Percentiles rank a stretch among this genome's conserved stretches.
Evolutionary conservation across 2,329 filamentous ascomycete genomes (phyloP).

Genomic region (Pseudopithomyces maydicus): DNA sequence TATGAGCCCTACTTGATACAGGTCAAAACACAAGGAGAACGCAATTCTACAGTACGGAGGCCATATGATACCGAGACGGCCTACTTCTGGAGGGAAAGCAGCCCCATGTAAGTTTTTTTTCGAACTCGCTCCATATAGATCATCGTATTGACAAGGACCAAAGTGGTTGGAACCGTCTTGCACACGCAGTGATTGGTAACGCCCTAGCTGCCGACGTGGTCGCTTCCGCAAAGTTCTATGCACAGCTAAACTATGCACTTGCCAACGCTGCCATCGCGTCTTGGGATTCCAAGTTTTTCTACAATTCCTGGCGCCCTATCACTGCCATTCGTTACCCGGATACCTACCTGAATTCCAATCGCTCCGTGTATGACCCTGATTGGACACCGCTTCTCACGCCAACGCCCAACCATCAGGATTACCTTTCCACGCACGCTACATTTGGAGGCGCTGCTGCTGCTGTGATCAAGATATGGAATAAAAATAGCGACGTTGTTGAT

Average conservation of each 20-base stretch:
- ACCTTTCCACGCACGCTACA: constrained; percentile 31
- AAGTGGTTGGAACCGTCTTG: constrained; percentile 30
- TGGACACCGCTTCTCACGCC: constrained; percentile 31
- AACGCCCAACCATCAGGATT: constrained; percentile 35
- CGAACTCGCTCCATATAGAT: background rate
- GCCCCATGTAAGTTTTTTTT: constrained; percentile 18
- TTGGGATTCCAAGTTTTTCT: constrained; percentile 30
- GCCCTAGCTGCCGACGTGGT: constrained; percentile 24
- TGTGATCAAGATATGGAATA: constrained; percentile 26
- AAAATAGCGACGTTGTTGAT: constrained; percentile 23
- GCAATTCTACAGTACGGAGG: constrained; percentile 29
- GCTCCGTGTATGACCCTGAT: constrained; percentile 20
- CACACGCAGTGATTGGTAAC: constrained; percentile 25
- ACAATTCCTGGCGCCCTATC: constrained; percentile 32
- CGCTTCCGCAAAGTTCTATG: constrained; percentile 32
- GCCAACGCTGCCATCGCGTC: constrained; percentile 34
- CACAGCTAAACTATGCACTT: constrained; percentile 34
- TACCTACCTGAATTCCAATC: constrained; percentile 25
- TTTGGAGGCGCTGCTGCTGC: constrained; percentile 31
- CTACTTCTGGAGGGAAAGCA: constrained; percentile 34
- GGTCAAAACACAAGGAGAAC: constrained; percentile 27
- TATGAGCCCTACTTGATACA: constrained; percentile 25
- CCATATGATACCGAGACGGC: constrained; percentile 31
- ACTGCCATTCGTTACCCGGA: constrained; percentile 24
- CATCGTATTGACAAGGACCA: too few species aligned